These are phyloP conservation scores for Plasmodium gaboni DNA, from an alignment of 169 alveolate species.

Conservation along the genomic window DNA sequence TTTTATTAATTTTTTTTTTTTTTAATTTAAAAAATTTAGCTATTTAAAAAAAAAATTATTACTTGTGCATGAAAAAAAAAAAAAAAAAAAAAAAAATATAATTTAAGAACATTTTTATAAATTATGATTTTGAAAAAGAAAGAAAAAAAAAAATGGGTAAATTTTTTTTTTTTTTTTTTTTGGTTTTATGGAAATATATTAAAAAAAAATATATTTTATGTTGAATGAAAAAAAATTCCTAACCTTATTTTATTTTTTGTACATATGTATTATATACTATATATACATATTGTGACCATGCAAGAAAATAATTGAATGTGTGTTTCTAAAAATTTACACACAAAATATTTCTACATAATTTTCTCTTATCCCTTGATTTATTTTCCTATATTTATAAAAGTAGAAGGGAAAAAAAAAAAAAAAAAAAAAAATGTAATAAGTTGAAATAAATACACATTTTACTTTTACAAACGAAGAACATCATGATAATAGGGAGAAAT, in stretches of 20 bases:
- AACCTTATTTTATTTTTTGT: too few relatives aligned
- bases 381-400: too few relatives aligned
- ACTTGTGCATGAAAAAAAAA: conserved; percentile 31
- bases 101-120: not conserved
- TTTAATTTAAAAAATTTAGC: conserved; percentile 29
- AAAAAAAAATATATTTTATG: conserved; percentile 7
- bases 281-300: too few relatives aligned
- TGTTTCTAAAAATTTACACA: conserved; percentile 39
- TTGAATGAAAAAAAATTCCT: too few relatives aligned
- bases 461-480: too few relatives aligned
- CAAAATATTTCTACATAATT: conserved; percentile 36
- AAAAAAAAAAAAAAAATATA: conserved; percentile 3
- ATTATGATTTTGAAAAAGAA: conserved; percentile 2
- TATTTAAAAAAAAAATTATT: conserved; percentile 42
- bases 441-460: too few relatives aligned
- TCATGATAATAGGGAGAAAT: too few relatives aligned
- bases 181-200: not conserved
- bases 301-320: too few relatives aligned
- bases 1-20: conserved; percentile 44
- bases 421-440: too few relatives aligned
- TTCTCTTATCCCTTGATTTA: conserved; percentile 2
- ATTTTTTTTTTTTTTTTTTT: not conserved
- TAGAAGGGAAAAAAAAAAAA: too few relatives aligned
- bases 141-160: not conserved
- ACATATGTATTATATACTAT: too few relatives aligned